These are phyloP conservation scores for Diaporthe longicolla DNA, from an alignment of 2,329 filamentous ascomycete genomes.

Conservation along the genomic window DNA sequence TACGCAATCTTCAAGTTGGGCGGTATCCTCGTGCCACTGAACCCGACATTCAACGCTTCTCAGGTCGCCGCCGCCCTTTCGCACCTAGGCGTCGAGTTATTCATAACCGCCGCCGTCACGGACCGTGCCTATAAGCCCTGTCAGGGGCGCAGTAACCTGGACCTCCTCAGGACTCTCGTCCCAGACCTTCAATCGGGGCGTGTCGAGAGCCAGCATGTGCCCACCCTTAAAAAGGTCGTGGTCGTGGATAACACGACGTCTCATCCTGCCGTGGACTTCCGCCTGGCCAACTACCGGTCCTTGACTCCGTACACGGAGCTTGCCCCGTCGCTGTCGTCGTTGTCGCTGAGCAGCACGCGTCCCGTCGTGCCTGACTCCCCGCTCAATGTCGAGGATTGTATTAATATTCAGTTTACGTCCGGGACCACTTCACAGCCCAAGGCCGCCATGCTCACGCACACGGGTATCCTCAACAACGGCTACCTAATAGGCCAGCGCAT, in stretches of 20 bases:
- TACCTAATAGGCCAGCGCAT: constrained; percentile 87
- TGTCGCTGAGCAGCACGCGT: constrained; percentile 46
- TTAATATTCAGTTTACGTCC: constrained; percentile 97
- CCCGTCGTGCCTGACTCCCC: constrained; percentile 60
- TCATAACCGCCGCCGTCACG: constrained; percentile 90
- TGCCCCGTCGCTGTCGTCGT: constrained; percentile 34
- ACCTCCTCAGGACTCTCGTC: constrained; percentile 61
- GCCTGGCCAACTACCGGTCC: constrained; percentile 56
- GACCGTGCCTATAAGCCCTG: constrained; percentile 79
- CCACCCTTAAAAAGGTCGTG: constrained; percentile 79
- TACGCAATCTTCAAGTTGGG: constrained; percentile 96
- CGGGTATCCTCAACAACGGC: constrained; percentile 93
- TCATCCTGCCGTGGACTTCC: constrained; percentile 62
- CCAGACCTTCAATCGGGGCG: constrained; percentile 55
- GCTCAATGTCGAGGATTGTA: constrained; percentile 75
- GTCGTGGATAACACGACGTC: constrained; percentile 81
- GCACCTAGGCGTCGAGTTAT: constrained; percentile 79
- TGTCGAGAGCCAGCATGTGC: constrained; percentile 66
- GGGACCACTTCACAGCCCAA: constrained; percentile 95
- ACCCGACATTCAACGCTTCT: constrained; percentile 85
- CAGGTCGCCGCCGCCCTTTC: constrained; percentile 85
- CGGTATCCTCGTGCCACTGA: constrained; percentile 93
- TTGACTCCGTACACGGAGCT: constrained; percentile 64
- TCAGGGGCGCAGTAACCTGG: constrained; percentile 66
- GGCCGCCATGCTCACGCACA: constrained; percentile 89